Evolutionary conservation across 2,329 filamentous ascomycete genomes (phyloP).

Genomic region (Zarea fungicola): DNA sequence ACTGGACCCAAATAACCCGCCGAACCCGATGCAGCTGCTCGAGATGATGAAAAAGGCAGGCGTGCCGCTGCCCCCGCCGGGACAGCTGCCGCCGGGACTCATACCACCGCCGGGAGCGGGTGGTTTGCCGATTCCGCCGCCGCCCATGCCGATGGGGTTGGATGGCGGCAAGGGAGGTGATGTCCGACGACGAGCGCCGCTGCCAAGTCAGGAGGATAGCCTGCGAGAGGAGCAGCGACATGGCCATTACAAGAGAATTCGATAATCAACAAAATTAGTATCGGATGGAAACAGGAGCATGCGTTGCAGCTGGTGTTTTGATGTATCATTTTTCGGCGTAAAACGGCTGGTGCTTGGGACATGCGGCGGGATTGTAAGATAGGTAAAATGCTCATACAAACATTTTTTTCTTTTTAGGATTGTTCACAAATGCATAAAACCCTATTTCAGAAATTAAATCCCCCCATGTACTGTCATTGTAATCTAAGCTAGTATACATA

Average conservation of each 20-base stretch:
- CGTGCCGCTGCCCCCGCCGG: constrained; percentile 53
- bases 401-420: no score
- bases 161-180: constrained; percentile 29
- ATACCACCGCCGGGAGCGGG: constrained; percentile 35
- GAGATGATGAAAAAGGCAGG: constrained; percentile 63
- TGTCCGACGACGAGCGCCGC: constrained; percentile 53
- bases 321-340: no score
- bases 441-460: no score
- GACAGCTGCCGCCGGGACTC: constrained; percentile 39
- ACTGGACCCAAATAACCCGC: constrained; percentile 53
- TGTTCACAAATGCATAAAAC: no score
- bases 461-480: no score
- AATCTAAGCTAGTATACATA: no score
- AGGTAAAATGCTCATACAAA: no score
- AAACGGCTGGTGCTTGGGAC: no score
- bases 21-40: constrained; percentile 55
- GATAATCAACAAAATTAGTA: no score
- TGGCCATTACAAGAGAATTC: constrained; percentile 49
- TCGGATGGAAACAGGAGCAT: no score
- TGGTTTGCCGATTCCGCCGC: constrained; percentile 33
- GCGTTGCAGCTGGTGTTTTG: no score
- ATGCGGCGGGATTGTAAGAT: no score
- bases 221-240: constrained; percentile 69
- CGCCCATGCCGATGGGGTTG: constrained; percentile 31
- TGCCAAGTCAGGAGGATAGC: constrained; percentile 82